Evolutionary conservation across 179 eudicot species (phyloP).

Genomic region (Heliamphora pulchella): DNA sequence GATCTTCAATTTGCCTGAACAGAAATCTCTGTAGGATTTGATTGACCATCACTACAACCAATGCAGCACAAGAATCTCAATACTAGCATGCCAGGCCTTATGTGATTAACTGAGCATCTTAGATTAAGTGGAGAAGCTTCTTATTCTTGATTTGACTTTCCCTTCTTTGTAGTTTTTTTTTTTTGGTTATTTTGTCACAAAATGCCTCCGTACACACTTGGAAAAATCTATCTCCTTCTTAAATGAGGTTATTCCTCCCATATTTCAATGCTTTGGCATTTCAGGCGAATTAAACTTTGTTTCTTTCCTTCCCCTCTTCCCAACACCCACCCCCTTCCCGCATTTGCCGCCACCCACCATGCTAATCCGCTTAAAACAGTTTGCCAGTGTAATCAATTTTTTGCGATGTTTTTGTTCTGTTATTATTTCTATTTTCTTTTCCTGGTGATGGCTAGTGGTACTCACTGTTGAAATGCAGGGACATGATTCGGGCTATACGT

Average conservation of each 20-base stretch:
- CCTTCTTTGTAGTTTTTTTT: background rate
- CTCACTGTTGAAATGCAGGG: conserved; percentile 51
- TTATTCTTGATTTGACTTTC: background rate
- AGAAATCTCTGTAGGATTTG: background rate
- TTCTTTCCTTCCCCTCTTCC: too few species aligned
- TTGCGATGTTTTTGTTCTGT: background rate
- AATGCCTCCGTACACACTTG: background rate
- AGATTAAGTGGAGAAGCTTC: conserved; percentile 11
- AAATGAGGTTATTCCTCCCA: background rate
- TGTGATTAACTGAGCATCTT: background rate
- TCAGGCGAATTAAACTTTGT: background rate
- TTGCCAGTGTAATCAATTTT: background rate
- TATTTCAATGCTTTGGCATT: background rate
- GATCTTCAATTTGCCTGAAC: background rate
- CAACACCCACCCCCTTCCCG: too few species aligned
- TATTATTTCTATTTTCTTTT: background rate
- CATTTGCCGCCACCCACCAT: background rate
- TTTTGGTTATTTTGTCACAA: background rate
- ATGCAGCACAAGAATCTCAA: background rate
- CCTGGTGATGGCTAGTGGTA: background rate
- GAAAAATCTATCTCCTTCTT: background rate
- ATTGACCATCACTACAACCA: background rate
- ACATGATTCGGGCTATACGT: conserved; percentile 95
- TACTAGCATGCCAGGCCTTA: background rate
- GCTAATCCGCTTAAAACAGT: background rate